phyloP scores from a whole-genome alignment of 2,329 filamentous ascomycete genomes.

The Neonectria ditissima region DNA sequence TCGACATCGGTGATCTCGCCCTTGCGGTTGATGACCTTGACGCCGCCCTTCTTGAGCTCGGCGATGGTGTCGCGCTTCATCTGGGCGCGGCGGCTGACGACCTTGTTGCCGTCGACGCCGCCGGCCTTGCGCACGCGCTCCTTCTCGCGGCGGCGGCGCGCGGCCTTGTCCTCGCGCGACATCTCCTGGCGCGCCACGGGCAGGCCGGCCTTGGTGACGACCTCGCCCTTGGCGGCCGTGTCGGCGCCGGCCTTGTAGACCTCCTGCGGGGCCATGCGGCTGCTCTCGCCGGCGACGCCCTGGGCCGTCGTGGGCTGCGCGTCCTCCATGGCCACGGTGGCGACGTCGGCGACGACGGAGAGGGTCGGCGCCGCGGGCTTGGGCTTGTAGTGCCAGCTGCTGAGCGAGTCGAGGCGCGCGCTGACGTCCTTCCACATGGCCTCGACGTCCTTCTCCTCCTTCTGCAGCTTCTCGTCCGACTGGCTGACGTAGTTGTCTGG shows the following conservation, averaged over 20 bases:
- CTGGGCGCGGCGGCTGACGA: slow-evolving; percentile 68
- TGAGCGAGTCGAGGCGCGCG: slow-evolving; percentile 86
- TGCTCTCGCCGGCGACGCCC: slow-evolving; percentile 75
- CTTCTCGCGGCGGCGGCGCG: slow-evolving; percentile 83
- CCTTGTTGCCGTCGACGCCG: slow-evolving; percentile 58
- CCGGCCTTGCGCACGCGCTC: slow-evolving; percentile 82
- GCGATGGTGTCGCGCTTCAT: slow-evolving; percentile 65
- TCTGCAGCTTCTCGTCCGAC: slow-evolving; percentile 83
- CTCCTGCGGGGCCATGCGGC: slow-evolving; percentile 92
- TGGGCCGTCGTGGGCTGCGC: slow-evolving; percentile 86
- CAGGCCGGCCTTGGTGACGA: slow-evolving; percentile 81
- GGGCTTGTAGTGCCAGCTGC: slow-evolving; percentile 95
- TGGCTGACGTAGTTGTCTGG: slow-evolving; percentile 83
- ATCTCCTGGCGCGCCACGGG: slow-evolving; percentile 87
- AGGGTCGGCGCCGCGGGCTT: slow-evolving; percentile 85
- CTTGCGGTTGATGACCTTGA: slow-evolving; percentile 92
- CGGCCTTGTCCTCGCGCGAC: slow-evolving; percentile 84
- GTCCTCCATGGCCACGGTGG: slow-evolving; percentile 95
- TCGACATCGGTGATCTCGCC: slow-evolving; percentile 87
- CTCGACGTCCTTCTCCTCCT: slow-evolving; percentile 86
- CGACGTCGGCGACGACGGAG: slow-evolving; percentile 88
- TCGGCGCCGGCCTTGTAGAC: slow-evolving; percentile 83
- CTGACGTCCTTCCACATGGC: slow-evolving; percentile 85
- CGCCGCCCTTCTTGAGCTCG: slow-evolving; percentile 84
- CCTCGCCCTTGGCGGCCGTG: slow-evolving; percentile 73